Conservation (phyloP, 129 eudicot species). For the Chrysanthemum lavandulifolium region DNA sequence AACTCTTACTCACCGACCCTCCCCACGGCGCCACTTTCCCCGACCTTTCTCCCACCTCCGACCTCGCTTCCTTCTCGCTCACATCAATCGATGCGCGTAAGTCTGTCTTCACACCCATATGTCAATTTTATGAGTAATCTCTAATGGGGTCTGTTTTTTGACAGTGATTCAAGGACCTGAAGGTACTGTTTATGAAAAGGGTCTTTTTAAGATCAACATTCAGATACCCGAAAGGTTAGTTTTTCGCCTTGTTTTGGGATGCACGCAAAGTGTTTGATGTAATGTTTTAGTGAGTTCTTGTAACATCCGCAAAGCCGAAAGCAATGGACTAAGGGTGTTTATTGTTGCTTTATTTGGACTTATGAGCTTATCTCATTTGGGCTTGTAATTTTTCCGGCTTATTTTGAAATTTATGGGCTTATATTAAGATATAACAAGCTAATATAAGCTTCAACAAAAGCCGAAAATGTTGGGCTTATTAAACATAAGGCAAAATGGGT, state of each 20-base stretch:
- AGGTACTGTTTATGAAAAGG: constrained; percentile 64
- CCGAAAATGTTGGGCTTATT: too few species aligned
- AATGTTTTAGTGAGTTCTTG: background rate
- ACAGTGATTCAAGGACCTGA: constrained; percentile 76
- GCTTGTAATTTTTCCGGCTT: too few species aligned
- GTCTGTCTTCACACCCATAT: constrained; percentile 1
- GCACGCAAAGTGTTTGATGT: constrained; percentile 1
- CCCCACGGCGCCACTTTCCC: constrained; percentile 77
- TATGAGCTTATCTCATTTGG: too few species aligned
- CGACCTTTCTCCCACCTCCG: constrained; percentile 46
- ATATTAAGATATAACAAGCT: too few species aligned
- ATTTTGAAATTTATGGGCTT: too few species aligned
- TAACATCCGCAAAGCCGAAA: too few species aligned
- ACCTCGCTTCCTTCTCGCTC: constrained; percentile 50
- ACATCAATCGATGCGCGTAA: constrained; percentile 61
- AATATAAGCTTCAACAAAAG: too few species aligned
- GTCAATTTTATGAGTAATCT: too few species aligned
- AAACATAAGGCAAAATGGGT: too few species aligned
- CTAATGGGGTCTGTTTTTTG: too few species aligned
- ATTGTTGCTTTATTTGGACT: too few species aligned
- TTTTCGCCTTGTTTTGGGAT: background rate
- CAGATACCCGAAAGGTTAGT: constrained; percentile 71
- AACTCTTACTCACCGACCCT: constrained; percentile 74
- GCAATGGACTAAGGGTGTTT: too few species aligned
- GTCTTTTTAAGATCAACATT: constrained; percentile 59